phyloP scores from a whole-genome alignment of 768 basidiomycete species.

The Termitomyces bulborhizus region DNA sequence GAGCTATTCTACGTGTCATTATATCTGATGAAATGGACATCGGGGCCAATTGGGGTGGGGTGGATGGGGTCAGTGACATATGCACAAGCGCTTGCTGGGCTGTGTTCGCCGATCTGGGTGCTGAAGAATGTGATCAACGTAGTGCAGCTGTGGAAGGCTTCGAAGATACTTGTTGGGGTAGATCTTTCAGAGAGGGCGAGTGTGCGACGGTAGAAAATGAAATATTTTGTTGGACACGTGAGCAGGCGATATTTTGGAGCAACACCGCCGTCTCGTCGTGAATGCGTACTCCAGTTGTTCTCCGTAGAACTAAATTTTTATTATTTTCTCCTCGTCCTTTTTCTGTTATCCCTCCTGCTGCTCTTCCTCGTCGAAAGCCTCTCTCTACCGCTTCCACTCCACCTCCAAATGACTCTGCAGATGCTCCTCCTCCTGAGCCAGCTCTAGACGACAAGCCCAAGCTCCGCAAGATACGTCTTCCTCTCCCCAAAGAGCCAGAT shows the following conservation, averaged over 20 bases:
- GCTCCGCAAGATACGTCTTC: slow-evolving; percentile 28
- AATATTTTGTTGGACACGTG: slow-evolving; percentile 4
- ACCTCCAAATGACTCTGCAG: slow-evolving; percentile 7
- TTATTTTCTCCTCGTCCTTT: slow-evolving; percentile 18
- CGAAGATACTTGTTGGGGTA: slow-evolving; percentile 89
- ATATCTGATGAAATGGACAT: slow-evolving; percentile 87
- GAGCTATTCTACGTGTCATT: slow-evolving; percentile 94
- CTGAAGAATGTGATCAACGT: slow-evolving; percentile 90
- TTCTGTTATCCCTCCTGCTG: slow-evolving; percentile 7
- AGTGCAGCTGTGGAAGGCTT: slow-evolving; percentile 98
- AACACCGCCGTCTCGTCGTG: slow-evolving; percentile 11
- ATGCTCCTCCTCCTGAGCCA: slow-evolving; percentile 5
- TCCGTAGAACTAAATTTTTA: slow-evolving; percentile 33
- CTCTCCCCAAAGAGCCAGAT: slow-evolving; percentile 31
- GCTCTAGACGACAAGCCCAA: slow-evolving; percentile 39
- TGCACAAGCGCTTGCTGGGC: slow-evolving; percentile 62
- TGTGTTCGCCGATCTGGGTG: slow-evolving; percentile 62
- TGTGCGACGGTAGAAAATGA: slow-evolving; percentile 29
- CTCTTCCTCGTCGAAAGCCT: slow-evolving; percentile 4
- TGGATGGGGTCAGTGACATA: slow-evolving; percentile 48
- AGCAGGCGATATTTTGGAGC: slow-evolving; percentile 6
- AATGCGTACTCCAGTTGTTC: slow-evolving; percentile 34
- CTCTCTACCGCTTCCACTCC: slow-evolving; percentile 7
- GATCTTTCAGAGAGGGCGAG: slow-evolving; percentile 82
- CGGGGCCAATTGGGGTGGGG: slow-evolving; percentile 52